A percentile compares a stretch with the other conserved stretches of the same genome.
phyloP scores from a whole-genome alignment of 78 protist species.

The Acrasis kona region DNA sequence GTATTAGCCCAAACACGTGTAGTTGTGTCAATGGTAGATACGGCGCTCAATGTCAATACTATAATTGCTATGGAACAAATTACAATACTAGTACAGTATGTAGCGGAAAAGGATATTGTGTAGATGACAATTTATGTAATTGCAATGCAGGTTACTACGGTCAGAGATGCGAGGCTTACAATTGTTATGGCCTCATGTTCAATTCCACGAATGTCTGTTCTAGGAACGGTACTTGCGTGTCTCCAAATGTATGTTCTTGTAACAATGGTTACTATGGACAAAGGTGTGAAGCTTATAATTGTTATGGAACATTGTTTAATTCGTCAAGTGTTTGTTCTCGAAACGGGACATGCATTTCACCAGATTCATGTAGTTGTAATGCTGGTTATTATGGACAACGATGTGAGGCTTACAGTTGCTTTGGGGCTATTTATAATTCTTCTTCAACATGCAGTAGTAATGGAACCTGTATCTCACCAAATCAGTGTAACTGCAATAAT shows the following conservation, averaged over 20 bases:
- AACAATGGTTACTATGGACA: not conserved
- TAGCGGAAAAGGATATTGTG: not conserved
- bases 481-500: not conserved
- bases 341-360: not conserved
- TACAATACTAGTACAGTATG: too few species aligned
- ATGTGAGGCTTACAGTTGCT: not conserved
- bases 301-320: not conserved
- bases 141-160: not conserved
- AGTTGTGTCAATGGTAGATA: not conserved
- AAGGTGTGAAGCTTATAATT: not conserved
- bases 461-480: not conserved
- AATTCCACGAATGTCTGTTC: not conserved
- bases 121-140: not conserved
- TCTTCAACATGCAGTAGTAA: not conserved
- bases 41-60: not conserved
- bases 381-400: not conserved
- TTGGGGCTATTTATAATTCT: not conserved
- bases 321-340: not conserved
- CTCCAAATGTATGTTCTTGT: not conserved
- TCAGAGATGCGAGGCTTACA: not conserved
- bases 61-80: not conserved
- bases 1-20: not conserved
- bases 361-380: not conserved
- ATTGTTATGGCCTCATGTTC: not conserved
- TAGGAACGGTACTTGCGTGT: not conserved